These are phyloP conservation scores for Fusarium brevicatenulatum DNA, from an alignment of 2,329 filamentous ascomycete species.

Conservation along the genomic window DNA sequence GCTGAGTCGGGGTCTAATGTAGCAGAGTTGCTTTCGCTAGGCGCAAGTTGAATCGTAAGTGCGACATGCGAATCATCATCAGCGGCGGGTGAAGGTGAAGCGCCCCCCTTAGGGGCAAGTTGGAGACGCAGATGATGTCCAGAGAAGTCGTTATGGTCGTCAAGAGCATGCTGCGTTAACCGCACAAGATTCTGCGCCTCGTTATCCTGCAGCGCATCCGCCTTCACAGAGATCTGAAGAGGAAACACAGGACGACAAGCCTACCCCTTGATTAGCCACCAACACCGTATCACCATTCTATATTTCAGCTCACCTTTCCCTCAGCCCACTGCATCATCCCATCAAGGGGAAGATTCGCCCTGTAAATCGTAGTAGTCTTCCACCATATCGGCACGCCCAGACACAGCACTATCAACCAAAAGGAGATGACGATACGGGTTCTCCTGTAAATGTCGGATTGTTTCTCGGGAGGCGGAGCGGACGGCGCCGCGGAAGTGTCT, in stretches of 20 bases:
- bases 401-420: constrained; percentile 87
- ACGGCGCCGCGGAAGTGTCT: constrained; percentile 30
- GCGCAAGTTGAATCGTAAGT: constrained; percentile 75
- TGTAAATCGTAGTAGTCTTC: constrained; percentile 91
- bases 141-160: constrained; percentile 87
- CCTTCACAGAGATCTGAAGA: constrained; percentile 80
- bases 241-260: constrained; percentile 90
- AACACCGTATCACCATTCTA: accelerated
- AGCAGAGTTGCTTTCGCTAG: constrained; percentile 69
- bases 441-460: constrained; percentile 75
- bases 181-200: constrained; percentile 80
- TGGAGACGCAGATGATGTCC: constrained; percentile 77
- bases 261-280: constrained; percentile 57
- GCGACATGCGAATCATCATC: constrained; percentile 64
- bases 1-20: constrained; percentile 75
- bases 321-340: constrained; percentile 93
- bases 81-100: constrained; percentile 33
- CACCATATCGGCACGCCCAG: constrained; percentile 96
- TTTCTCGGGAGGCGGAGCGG: constrained; percentile 77
- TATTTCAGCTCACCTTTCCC: constrained; percentile 72
- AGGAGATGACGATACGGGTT: constrained; percentile 81
- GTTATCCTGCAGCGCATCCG: constrained; percentile 69
- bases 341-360: constrained; percentile 82
- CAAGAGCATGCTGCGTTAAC: constrained; percentile 85
- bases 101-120: constrained; percentile 45